Evolutionary conservation across 768 basidiomycete species (phyloP).

Genomic region (Lactarius deliciosus): DNA sequence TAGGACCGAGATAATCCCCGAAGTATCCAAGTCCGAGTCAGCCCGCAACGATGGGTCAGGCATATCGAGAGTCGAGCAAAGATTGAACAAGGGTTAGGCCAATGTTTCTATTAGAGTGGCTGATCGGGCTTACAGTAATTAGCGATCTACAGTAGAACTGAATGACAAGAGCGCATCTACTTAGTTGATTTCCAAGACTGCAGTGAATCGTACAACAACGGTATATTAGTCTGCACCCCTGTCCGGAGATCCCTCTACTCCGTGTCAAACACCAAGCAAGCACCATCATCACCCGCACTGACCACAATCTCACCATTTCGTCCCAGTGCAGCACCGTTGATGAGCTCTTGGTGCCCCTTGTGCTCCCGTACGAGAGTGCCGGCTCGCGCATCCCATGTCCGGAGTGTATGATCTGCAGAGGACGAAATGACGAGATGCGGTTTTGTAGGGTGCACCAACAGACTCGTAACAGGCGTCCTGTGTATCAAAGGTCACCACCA

Average conservation of each 20-base stretch:
- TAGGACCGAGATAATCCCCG: background rate
- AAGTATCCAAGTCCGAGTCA: background rate
- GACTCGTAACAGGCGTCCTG: slow-evolving; percentile 86
- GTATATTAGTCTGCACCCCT: background rate
- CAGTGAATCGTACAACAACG: slow-evolving; percentile 1
- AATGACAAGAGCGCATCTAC: background rate
- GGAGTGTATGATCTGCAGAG: slow-evolving; percentile 82
- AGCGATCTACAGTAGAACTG: background rate
- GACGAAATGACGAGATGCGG: slow-evolving; percentile 78
- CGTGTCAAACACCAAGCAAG: slow-evolving; percentile 79
- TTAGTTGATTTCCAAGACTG: background rate
- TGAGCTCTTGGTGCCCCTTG: slow-evolving; percentile 75
- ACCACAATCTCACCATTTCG: slow-evolving; percentile 70
- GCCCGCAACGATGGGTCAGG: background rate
- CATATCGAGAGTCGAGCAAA: background rate
- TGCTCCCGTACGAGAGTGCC: slow-evolving; percentile 77
- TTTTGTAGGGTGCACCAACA: slow-evolving; percentile 71
- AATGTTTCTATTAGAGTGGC: background rate
- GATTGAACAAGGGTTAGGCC: background rate
- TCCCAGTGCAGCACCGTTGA: slow-evolving; percentile 75
- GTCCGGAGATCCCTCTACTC: slow-evolving; percentile 35
- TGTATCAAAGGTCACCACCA: slow-evolving; percentile 4
- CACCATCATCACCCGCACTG: slow-evolving; percentile 89
- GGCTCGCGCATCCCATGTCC: slow-evolving; percentile 91
- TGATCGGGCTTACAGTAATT: no score